Base-by-base conservation (phyloP, 2,329 filamentous ascomycete genomes). In the Alternaria conjuncta region DNA sequence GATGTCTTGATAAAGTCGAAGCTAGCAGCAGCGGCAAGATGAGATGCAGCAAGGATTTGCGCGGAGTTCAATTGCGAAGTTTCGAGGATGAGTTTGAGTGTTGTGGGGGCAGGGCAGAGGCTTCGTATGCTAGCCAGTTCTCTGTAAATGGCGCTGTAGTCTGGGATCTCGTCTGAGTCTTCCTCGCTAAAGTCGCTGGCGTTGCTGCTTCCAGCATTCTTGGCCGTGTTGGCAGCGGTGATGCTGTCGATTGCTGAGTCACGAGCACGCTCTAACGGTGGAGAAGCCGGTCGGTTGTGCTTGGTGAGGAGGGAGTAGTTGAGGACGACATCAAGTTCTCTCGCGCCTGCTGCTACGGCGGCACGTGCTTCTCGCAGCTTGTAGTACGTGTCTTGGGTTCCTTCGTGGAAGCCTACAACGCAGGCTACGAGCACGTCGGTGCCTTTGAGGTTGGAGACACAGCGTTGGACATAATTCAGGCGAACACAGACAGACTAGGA, bases 1-100 rank as follows among this genome's bases (percentile, higher is more conserved):
- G 83, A 85, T 0, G 87, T 89, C 78, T 89, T 89, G 64, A 89
- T 84, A 65, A 84, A 89, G 68, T 89, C 86, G 51, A 86, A 85
- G 5, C 82, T 82, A 3, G 87, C 86, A 32, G 83, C 80, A 15
- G 82, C 83, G 3, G 85, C 83, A 44, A 89, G 79, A 21, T 84
- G 81, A 18, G 82, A 83, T 0, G 82, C 87, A 1, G 86, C 86
- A 32, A 88, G 81, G 57, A 88, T 84, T 65, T 88, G 81, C 6
- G 79, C 70, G 6, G 73, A 65, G 3, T 72, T 75, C 18, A 89
- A 79, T 70, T 86, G 84, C 1, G 84, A 85, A 8, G 87, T 88
- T 73, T 89, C 87, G 55, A 89, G 75, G 65, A 89, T 89, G 49
- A 88, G 83, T 73, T 89, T 89, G 44, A 81, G 77, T 3, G 81